phyloP scores from a whole-genome alignment of 148 eudicot genomes.

The Oxyria digyna region DNA sequence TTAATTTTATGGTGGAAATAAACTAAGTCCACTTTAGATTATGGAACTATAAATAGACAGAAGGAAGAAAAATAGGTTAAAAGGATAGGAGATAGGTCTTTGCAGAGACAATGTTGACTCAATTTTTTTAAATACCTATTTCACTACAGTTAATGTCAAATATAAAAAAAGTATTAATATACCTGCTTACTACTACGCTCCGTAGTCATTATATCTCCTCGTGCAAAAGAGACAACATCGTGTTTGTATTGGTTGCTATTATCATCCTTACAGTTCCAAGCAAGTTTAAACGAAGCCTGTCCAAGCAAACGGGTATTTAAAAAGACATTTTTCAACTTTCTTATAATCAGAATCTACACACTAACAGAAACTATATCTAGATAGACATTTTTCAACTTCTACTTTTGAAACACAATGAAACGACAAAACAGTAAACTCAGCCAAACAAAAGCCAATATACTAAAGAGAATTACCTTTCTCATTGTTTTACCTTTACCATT shows the following conservation, averaged over 20 bases:
- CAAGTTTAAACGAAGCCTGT: conserved; percentile 88
- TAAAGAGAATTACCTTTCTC: conserved; percentile 49
- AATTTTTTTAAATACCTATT: background rate
- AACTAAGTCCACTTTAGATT: background rate
- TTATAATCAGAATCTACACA: background rate
- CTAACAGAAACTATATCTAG: background rate
- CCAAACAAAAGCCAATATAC: background rate
- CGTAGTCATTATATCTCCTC: conserved; percentile 76
- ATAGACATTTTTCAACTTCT: too few species aligned
- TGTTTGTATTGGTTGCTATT: conserved; percentile 80
- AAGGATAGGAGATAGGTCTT: background rate
- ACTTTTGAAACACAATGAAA: too few species aligned
- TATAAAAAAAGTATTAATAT: conserved; percentile 7
- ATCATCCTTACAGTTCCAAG: conserved; percentile 79
- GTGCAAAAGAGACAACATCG: conserved; percentile 87
- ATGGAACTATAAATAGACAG: background rate
- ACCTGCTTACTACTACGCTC: conserved; percentile 98
- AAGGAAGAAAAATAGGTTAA: background rate
- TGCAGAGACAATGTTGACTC: background rate
- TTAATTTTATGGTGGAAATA: background rate
- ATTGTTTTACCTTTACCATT: conserved; percentile 22
- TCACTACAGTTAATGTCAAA: background rate
- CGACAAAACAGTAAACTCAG: background rate
- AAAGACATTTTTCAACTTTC: background rate
- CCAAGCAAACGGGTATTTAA: conserved; percentile 8